Base-by-base conservation (phyloP, 257 asterid genomes). In the Solanum sejunctum region DNA sequence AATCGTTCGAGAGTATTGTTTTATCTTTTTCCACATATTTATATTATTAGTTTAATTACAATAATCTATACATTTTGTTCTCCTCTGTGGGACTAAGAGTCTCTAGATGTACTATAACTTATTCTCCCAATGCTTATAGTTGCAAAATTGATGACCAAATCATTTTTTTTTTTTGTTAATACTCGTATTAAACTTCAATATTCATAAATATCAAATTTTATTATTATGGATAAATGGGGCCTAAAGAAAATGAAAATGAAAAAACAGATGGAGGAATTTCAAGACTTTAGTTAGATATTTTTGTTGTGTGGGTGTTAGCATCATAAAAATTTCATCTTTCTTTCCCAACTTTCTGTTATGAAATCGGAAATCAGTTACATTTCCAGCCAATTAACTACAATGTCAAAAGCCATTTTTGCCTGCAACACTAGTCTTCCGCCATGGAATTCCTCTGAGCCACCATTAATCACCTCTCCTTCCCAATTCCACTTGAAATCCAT, bases 321-420 rank as follows among this genome's bases (percentile, higher is more conserved):
- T 52, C 64, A 16, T 26, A 15, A 26, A 78, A 23, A 12, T 1
- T 21, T 75, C 21, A 69, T 39, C 78, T 39, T 75, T 77, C 47
- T 5, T 51, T 51, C 64, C 17, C 5, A 51, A 9, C 3, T 77
- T 32, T 26, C 3, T 51, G 82, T 78, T 52, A 52, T 52, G 47
- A 66, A 28, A 15, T 36, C 85, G 57, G 26, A 84, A 79, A 66
- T 84, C 83, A 36, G 89, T 57, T 84, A 21, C 49, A 66, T 15
- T 16, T 79, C 84, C 71, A 77, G 51, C 26, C 21, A 43, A 70
- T 23, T 52, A 21, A 63, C 28, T 47, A 84, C 84, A 61, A 88
- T 88, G 90, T 69, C 70, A 36, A 86, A 84, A 21, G 47, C 66
- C 10, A 17, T 87, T 71, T 84, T 86, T 63, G 82, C 87, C 88